These are phyloP conservation scores for Spatholobus suberectus DNA, from an alignment of 306 rosid species.

Conservation along the genomic window DNA sequence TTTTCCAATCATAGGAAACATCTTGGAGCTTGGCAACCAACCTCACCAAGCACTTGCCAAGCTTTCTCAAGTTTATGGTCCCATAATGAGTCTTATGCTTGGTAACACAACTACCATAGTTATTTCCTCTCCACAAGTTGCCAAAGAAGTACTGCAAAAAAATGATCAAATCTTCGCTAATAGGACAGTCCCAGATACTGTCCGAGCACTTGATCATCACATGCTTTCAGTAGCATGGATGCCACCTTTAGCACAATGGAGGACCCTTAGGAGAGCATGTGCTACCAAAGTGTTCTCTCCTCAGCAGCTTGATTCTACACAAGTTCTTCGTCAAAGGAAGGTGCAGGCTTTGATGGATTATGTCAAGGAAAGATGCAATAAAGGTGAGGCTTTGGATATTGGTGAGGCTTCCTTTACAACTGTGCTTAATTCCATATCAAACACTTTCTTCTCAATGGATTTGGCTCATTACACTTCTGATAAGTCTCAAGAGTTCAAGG, in stretches of 20 bases:
- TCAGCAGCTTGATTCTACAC: slow-evolving; percentile 3
- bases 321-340: slow-evolving; percentile 26
- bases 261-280: slow-evolving; percentile 24
- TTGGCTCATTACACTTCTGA: not conserved
- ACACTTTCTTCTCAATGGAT: slow-evolving; percentile 48
- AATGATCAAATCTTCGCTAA: not conserved
- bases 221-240: not conserved
- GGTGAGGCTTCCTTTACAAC: slow-evolving; percentile 40
- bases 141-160: slow-evolving; percentile 31
- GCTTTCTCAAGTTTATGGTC: slow-evolving; percentile 38
- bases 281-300: slow-evolving; percentile 31
- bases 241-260: slow-evolving; percentile 27
- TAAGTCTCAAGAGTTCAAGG: slow-evolving; percentile 37
- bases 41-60: slow-evolving; percentile 25
- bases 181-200: slow-evolving; percentile 1
- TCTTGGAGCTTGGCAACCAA: slow-evolving; percentile 46
- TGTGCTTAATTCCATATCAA: slow-evolving; percentile 41
- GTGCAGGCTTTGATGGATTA: slow-evolving; percentile 21
- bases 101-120: slow-evolving; percentile 36
- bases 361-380: not conserved
- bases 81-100: slow-evolving; percentile 35
- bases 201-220: slow-evolving; percentile 14
- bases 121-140: slow-evolving; percentile 38
- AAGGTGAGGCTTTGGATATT: slow-evolving; percentile 40
- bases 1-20: slow-evolving; percentile 58